Conservation (phyloP, 208 protist species). For the Wallacemonas sp. region DNA sequence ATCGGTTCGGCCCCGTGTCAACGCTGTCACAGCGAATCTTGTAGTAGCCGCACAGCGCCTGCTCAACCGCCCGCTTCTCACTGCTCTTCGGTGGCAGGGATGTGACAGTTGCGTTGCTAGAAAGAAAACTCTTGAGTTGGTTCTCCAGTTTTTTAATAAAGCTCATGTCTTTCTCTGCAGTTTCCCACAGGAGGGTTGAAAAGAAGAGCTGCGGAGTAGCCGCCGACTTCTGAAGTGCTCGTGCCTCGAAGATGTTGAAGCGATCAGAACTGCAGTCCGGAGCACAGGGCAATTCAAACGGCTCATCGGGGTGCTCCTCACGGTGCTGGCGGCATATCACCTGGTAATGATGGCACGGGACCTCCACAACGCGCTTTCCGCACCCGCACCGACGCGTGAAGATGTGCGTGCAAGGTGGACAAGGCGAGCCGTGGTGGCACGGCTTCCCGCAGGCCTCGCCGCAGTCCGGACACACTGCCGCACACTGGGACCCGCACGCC, state of each 20-base stretch:
- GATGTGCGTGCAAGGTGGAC: slow-evolving; percentile 42
- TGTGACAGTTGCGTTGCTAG: slow-evolving; percentile 23
- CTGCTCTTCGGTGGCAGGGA: slow-evolving; percentile 42
- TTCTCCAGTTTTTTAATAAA: slow-evolving; percentile 42
- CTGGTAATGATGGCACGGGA: slow-evolving; percentile 43
- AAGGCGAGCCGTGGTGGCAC: slow-evolving; percentile 49
- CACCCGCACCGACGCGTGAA: slow-evolving; percentile 55
- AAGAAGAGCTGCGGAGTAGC: slow-evolving; percentile 36
- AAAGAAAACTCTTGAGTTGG: slow-evolving; percentile 43
- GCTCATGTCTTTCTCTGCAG: slow-evolving; percentile 16
- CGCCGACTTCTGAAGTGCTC: neutral
- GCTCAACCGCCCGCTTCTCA: slow-evolving; percentile 52
- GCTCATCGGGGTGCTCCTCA: slow-evolving; percentile 26
- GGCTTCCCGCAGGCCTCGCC: slow-evolving; percentile 50
- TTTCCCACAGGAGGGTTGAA: slow-evolving; percentile 63
- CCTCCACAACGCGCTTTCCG: slow-evolving; percentile 28
- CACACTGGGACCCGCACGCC: slow-evolving; percentile 41
- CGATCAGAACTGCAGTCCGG: slow-evolving; percentile 30
- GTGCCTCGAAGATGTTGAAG: slow-evolving; percentile 27
- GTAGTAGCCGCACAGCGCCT: slow-evolving; percentile 64
- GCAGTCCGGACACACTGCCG: slow-evolving; percentile 39
- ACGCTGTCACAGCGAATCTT: slow-evolving; percentile 49
- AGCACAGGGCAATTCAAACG: slow-evolving; percentile 23
- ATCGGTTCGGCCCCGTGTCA: slow-evolving; percentile 53
- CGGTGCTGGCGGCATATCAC: slow-evolving; percentile 15